Evolutionary conservation across 2,329 filamentous ascomycete species (phyloP).

Genomic region (Pyrenochaeta sp.): DNA sequence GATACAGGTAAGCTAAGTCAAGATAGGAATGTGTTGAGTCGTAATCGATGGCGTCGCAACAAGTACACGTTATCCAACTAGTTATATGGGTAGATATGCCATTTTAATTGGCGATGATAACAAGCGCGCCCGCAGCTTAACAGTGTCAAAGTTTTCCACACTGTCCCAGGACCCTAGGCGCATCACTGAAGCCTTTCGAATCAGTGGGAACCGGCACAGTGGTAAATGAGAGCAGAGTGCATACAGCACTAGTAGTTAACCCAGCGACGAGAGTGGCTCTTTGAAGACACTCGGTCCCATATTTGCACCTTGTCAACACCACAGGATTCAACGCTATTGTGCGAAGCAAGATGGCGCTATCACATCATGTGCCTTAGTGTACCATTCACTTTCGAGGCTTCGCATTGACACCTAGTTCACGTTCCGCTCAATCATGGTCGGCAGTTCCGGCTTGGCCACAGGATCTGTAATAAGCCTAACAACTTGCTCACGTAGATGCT

Average conservation of each 20-base stretch:
- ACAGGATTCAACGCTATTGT: not conserved
- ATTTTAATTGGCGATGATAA: too few relatives aligned
- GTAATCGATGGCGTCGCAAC: not conserved
- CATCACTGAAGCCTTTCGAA: not conserved
- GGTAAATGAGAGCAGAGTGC: not conserved
- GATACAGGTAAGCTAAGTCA: not conserved
- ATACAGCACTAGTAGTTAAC: not conserved
- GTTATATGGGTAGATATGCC: not conserved
- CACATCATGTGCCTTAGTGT: too few relatives aligned
- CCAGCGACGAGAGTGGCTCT: not conserved
- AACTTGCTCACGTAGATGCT: too few relatives aligned
- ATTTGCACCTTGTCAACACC: not conserved
- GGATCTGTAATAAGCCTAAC: too few relatives aligned
- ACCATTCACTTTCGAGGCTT: not conserved
- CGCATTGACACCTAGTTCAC: too few relatives aligned
- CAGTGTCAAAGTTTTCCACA: not conserved
- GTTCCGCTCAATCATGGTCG: too few relatives aligned
- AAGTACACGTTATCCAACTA: not conserved
- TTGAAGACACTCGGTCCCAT: not conserved
- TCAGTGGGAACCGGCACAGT: not conserved
- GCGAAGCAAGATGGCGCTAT: not conserved
- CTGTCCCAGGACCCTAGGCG: not conserved
- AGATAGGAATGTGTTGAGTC: not conserved
- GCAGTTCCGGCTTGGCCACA: too few relatives aligned
- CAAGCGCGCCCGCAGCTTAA: not conserved